A percentile compares a stretch with the other conserved stretches of the same genome.
These are phyloP conservation scores for Endoconidiophora polonica DNA, from an alignment of 2,329 filamentous ascomycete species.

Conservation along the genomic window DNA sequence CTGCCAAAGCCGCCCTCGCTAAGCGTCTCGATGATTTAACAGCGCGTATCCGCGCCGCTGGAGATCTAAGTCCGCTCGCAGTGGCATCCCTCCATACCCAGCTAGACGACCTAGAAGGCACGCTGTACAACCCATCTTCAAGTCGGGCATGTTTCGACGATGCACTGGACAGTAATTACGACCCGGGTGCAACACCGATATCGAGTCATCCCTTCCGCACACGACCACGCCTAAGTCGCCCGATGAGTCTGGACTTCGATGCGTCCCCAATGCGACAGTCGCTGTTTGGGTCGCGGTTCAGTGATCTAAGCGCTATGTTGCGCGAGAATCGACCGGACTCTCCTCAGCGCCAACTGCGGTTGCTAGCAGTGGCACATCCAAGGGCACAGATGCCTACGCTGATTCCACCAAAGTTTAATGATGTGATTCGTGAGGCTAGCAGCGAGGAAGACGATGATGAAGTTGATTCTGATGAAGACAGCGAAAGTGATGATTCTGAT, in stretches of 20 bases:
- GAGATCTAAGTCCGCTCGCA: slow-evolving; percentile 9
- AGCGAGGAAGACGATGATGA: slow-evolving; percentile 2
- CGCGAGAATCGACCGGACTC: slow-evolving; percentile 4
- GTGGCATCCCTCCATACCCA: slow-evolving; percentile 10
- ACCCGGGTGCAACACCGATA: neutral
- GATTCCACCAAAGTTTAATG: neutral
- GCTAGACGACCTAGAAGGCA: slow-evolving; percentile 9
- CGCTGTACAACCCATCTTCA: slow-evolving; percentile 7
- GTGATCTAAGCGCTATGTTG: slow-evolving; percentile 8
- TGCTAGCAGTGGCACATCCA: neutral
- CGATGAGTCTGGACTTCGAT: slow-evolving; percentile 11
- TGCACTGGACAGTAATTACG: slow-evolving; percentile 4
- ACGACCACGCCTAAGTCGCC: slow-evolving; percentile 8
- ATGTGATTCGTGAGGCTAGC: neutral
- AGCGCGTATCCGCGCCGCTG: slow-evolving; percentile 5
- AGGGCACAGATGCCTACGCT: slow-evolving; percentile 6
- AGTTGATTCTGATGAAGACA: slow-evolving; percentile 1
- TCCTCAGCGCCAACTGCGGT: neutral
- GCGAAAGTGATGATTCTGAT: neutral
- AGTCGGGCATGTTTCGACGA: slow-evolving; percentile 8
- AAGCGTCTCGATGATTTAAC: slow-evolving; percentile 11
- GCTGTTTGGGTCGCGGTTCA: slow-evolving; percentile 8
- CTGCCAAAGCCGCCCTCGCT: slow-evolving; percentile 10
- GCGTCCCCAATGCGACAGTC: slow-evolving; percentile 5
- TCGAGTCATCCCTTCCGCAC: neutral